These are phyloP conservation scores for Agrocybe pediades DNA, from an alignment of 768 basidiomycete species.

Conservation along the genomic window DNA sequence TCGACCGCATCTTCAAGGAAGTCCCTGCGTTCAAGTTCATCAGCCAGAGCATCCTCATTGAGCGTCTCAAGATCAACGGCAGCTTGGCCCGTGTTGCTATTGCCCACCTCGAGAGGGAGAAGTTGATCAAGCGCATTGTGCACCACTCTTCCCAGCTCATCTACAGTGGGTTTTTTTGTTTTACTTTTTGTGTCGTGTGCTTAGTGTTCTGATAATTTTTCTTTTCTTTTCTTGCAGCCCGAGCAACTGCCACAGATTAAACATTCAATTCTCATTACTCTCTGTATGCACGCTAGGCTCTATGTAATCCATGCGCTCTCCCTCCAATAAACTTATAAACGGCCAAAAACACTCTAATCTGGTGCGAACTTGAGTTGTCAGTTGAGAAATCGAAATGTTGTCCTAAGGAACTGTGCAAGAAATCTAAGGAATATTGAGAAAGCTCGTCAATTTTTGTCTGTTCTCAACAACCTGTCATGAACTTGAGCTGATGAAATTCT, in stretches of 20 bases:
- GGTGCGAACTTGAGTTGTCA: slow-evolving; percentile 10
- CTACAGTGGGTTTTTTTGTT: slow-evolving; percentile 65
- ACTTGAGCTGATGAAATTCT: too few relatives aligned
- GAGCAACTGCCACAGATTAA: slow-evolving; percentile 54
- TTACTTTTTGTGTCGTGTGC: too few relatives aligned
- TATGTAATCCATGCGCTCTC: slow-evolving; percentile 35
- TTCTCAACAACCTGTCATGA: too few relatives aligned
- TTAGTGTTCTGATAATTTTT: not conserved
- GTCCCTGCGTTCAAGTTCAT: slow-evolving; percentile 99
- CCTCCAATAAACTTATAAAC: slow-evolving; percentile 36
- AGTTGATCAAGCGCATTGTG: slow-evolving; percentile 92
- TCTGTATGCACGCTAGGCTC: slow-evolving; percentile 35
- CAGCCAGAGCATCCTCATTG: slow-evolving; percentile 96
- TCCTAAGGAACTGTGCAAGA: too few relatives aligned
- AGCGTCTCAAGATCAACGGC: slow-evolving; percentile 96
- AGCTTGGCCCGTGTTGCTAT: slow-evolving; percentile 91
- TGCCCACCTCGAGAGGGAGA: slow-evolving; percentile 90
- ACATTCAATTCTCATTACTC: slow-evolving; percentile 18
- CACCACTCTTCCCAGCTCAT: slow-evolving; percentile 94
- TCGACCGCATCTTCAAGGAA: slow-evolving; percentile 95
- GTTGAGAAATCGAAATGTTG: slow-evolving; percentile 2
- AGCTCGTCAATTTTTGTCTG: too few relatives aligned
- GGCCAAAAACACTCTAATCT: slow-evolving; percentile 15
- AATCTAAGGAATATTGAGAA: too few relatives aligned
- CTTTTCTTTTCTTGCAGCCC: slow-evolving; percentile 37